Base-by-base conservation (phyloP, 1,284 basidiomycete species). In the Sphagnurus paluster region DNA sequence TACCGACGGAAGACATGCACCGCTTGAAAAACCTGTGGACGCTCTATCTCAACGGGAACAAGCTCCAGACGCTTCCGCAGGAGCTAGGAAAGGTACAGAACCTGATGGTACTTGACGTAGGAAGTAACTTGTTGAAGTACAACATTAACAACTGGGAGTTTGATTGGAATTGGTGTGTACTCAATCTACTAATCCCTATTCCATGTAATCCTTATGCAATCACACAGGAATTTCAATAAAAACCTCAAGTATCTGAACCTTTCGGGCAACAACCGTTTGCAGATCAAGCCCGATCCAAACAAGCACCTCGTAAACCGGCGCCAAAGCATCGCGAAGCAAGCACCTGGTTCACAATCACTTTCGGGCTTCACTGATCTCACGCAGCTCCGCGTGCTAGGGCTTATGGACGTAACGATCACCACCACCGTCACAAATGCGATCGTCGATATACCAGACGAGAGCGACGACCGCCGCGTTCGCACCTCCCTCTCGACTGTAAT, bases 71-170 rank as follows among this genome's bases (percentile, higher is more conserved):
- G 13, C 70, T 99, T 4, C 97, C 96, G 1, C 85, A 89, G 40
- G 96, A 98, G 65, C 69, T 99, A 35, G 87, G 87, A 26, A 90
- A 91, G 61, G 77, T 98, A 54, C 80, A 81, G 61, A 85, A 80
- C 47, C 71, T 99, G 56, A 82, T 79, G 51, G 82, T 90, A 21
- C 75, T 99, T 50, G 97, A 99, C 63, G 97, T 93, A 1, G 95
- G 96, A 5, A 95, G 89, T 65, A 99, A 99, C 64, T 69, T 85
- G 42, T 76, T 99, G 67, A 95, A 93, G 77, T 99, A 99, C 70
- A 99, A 99, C 64, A 95, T 98, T 56, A 90, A 93, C 59, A 99
- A 99, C 62, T 96, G 88, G 88, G 92, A 96, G 61, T 99, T 96
- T 68, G 97, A 99, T 70, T 99, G 96, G 96, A 99, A 99, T 67